Percentiles rank a stretch among this genome's conserved stretches.
These are phyloP conservation scores for Closterium sp. DNA, from an alignment of 139 green algal genomes.

Conservation along the genomic window DNA sequence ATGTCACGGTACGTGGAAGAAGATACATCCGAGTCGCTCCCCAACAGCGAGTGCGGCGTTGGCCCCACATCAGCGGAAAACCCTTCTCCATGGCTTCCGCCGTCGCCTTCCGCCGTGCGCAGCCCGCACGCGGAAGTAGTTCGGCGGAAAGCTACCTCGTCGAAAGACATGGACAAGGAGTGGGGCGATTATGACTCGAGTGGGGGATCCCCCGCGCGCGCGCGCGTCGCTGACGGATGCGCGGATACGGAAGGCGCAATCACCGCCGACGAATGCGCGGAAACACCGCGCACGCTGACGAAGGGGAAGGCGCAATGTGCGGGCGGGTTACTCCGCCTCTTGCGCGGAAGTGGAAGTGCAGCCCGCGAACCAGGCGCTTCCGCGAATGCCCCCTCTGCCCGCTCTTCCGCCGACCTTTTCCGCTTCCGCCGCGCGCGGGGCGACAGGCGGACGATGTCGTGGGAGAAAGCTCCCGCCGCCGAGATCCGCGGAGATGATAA, in stretches of 20 bases:
- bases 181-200: neutral
- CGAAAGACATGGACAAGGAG: neutral
- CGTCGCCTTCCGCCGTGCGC: neutral
- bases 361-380: neutral
- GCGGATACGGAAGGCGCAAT: neutral
- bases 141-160: neutral
- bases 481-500: neutral
- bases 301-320: neutral
- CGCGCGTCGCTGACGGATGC: neutral
- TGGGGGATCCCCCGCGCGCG: too few species aligned
- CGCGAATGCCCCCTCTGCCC: neutral
- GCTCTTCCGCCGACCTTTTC: neutral
- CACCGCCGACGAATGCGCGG: neutral
- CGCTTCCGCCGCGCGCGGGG: neutral
- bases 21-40: neutral
- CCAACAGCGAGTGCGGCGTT: neutral
- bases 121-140: neutral
- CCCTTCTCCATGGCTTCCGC: neutral
- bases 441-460: neutral
- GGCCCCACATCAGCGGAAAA: neutral
- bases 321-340: neutral
- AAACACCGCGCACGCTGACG: neutral
- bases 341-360: neutral
- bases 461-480: neutral
- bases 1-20: neutral